phyloP scores from a whole-genome alignment of 2,329 filamentous ascomycete species.

The Claviceps maximensis region DNA sequence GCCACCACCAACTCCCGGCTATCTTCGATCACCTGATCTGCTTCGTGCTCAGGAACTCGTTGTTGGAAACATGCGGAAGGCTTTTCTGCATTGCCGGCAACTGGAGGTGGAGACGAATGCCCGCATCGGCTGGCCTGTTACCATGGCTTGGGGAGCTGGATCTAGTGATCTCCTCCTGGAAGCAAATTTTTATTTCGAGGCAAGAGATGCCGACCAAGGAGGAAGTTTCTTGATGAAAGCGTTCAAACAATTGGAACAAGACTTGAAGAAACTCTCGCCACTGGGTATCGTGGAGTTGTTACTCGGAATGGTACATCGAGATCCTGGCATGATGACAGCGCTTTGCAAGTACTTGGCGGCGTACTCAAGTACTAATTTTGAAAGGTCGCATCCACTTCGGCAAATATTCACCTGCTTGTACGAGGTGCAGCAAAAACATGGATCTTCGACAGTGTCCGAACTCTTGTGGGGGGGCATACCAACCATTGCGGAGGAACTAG shows the following conservation, averaged over 20 bases:
- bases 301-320: slow-evolving; percentile 29
- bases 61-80: slow-evolving; percentile 30
- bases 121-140: slow-evolving; percentile 26
- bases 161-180: slow-evolving; percentile 31
- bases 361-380: slow-evolving; percentile 29
- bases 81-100: slow-evolving; percentile 31
- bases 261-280: slow-evolving; percentile 29
- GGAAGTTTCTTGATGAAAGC: slow-evolving; percentile 27
- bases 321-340: slow-evolving; percentile 31
- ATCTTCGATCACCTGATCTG: slow-evolving; percentile 28
- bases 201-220: slow-evolving; percentile 25
- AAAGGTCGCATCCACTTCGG: slow-evolving; percentile 28
- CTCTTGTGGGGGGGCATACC: slow-evolving; percentile 28
- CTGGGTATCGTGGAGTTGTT: slow-evolving; percentile 30
- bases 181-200: slow-evolving; percentile 30
- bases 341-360: slow-evolving; percentile 32
- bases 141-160: slow-evolving; percentile 30
- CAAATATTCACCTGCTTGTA: slow-evolving; percentile 30
- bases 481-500: slow-evolving; percentile 29
- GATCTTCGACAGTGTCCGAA: slow-evolving; percentile 28
- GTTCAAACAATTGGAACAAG: slow-evolving; percentile 29
- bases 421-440: slow-evolving; percentile 32
- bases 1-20: slow-evolving; percentile 28
- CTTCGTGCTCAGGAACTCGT: slow-evolving; percentile 30
- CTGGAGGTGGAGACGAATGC: slow-evolving; percentile 25